Percentiles rank a stretch among this genome's conserved stretches.
These are phyloP conservation scores for Talaromyces nanjingensis DNA, from an alignment of 495 filamentous ascomycete genomes.

Conservation along the genomic window DNA sequence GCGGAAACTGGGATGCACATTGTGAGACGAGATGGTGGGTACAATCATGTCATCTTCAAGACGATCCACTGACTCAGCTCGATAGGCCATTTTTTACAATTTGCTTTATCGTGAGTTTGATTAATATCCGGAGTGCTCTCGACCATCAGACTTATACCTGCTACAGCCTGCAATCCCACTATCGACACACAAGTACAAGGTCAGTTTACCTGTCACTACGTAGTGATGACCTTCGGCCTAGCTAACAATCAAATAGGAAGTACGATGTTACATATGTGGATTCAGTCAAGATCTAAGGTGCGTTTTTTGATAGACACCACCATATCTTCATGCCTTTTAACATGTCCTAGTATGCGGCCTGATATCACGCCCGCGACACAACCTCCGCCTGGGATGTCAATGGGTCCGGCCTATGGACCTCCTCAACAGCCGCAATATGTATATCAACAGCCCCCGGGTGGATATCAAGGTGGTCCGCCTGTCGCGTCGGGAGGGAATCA, in stretches of 20 bases:
- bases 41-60: not conserved
- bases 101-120: slow-evolving; percentile 41
- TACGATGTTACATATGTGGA: slow-evolving; percentile 45
- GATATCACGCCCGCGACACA: slow-evolving; percentile 39
- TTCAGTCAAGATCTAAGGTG: slow-evolving; percentile 48
- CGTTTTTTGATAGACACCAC: not conserved
- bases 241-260: slow-evolving; percentile 33
- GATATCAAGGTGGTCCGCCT: not conserved
- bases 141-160: slow-evolving; percentile 8
- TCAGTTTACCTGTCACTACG: slow-evolving; percentile 11
- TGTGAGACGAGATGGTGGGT: slow-evolving; percentile 46
- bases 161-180: slow-evolving; percentile 43
- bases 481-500: slow-evolving; percentile 1
- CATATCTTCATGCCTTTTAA: not conserved
- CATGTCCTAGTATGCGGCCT: slow-evolving; percentile 19
- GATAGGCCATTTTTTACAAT: slow-evolving; percentile 47
- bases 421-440: slow-evolving; percentile 16
- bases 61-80: not conserved
- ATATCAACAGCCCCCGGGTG: slow-evolving; percentile 17
- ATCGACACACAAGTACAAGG: slow-evolving; percentile 44
- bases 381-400: slow-evolving; percentile 25
- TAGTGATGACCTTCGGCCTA: not conserved
- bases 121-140: not conserved
- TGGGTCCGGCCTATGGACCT: slow-evolving; percentile 15
- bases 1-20: slow-evolving; percentile 45